Evolutionary conservation across 2,329 filamentous ascomycete species (phyloP), one percentile per base, ranked within the genome.

Genomic region (Fusarium tricinctum): DNA sequence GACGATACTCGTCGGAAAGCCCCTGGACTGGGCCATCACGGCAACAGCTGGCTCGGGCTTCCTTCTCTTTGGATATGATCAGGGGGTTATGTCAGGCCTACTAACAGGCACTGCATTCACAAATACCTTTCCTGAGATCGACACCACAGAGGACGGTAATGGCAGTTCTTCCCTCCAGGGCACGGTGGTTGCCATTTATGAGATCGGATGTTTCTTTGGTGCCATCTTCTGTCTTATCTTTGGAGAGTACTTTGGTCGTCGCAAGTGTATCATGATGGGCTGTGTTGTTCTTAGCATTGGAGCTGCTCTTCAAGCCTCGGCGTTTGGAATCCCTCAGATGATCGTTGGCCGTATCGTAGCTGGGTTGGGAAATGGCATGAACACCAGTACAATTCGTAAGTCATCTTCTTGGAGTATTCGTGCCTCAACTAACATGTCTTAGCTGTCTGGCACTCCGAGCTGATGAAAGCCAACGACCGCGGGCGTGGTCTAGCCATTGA

Each of bases 191-290:
- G 80, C 81, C 23, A 81, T 83, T n/a, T 83, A 83, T 58, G 81
- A 83, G 61, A 76, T 83, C 22, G 84, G 84, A 3, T 84, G 82
- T 63, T 83, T 84, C 71, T 75, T 83, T 17, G 81, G 83, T 33
- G 79, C 83, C 43, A 77, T 84, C 54, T 76, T 79, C 54, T 77
- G 74, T 28, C 71, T 76, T 54, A 73, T 72, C 59, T 78, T 80
- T 8, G 83, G 83, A 12, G 83, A 85, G 64, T 75, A 69, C 23
- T 70, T 85, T 13, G 84, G 84, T 20, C 78, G 84, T 62, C 77
- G 66, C 55, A 76, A 59, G 72, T 79, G 62, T 73, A 84, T 74
- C 61, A 68, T 83, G 54, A 50, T 82, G 17, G 82, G 81, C 0
- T 79, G 78, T 23, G 64, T 76, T 10, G 72, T 83, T 38, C 78